Evolutionary conservation across 2,329 filamentous ascomycete genomes (phyloP).

Genomic region (Exophiala xenobiotica): DNA sequence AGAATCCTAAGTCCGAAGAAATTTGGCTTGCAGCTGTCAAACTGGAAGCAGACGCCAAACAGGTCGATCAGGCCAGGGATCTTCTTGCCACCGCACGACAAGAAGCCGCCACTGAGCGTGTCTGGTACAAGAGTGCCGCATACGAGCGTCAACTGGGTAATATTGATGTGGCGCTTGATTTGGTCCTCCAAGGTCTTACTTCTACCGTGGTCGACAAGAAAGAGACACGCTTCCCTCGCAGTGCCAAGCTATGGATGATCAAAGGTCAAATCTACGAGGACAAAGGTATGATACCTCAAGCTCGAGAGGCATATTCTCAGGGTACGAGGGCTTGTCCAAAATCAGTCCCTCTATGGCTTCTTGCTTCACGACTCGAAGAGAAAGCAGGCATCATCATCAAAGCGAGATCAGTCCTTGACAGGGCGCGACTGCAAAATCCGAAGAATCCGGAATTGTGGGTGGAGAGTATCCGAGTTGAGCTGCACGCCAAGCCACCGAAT

Average conservation of each 20-base stretch:
- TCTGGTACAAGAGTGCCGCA: conserved; percentile 94
- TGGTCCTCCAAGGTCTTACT: conserved; percentile 70
- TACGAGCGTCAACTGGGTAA: conserved; percentile 86
- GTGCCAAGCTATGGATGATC: conserved; percentile 94
- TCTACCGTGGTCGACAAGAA: conserved; percentile 28
- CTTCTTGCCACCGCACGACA: conserved; percentile 79
- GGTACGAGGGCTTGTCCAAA: conserved; percentile 84
- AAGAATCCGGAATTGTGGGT: conserved; percentile 84
- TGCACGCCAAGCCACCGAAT: conserved; percentile 70
- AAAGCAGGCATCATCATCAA: conserved; percentile 80
- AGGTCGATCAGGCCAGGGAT: conserved; percentile 76
- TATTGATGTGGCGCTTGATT: conserved; percentile 75
- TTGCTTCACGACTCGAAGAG: conserved; percentile 87
- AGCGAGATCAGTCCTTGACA: conserved; percentile 88
- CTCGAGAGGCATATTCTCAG: conserved; percentile 82
- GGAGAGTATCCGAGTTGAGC: conserved; percentile 90
- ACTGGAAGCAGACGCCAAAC: conserved; percentile 84
- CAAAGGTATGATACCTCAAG: conserved; percentile 74
- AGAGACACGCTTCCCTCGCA: conserved; percentile 78
- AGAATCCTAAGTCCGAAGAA: conserved; percentile 95
- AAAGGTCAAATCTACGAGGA: conserved; percentile 97
- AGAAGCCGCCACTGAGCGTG: conserved; percentile 89
- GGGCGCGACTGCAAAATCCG: conserved; percentile 81
- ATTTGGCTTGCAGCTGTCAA: conserved; percentile 97
- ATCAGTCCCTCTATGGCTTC: conserved; percentile 83